Evolutionary conservation across 2,329 filamentous ascomycete genomes (phyloP).

Genomic region (Arthrobotrys musiformis): DNA sequence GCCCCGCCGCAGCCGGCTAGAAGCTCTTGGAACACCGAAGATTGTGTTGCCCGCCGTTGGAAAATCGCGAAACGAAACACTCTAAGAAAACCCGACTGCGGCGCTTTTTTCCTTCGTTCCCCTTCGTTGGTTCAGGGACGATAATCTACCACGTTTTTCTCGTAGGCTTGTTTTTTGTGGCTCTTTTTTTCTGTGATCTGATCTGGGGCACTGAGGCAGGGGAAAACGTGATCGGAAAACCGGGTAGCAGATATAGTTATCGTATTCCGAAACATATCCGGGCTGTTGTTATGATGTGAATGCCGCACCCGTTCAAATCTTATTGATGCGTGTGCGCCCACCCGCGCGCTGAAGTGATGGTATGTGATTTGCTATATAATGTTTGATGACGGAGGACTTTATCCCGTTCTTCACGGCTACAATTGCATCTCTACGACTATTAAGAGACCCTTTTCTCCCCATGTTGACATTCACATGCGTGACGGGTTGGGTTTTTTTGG

Average conservation of each 20-base stretch:
- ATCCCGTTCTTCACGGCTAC: conserved; percentile 15
- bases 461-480: conserved; percentile 37
- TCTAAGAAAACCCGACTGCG: conserved; percentile 37
- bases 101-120: conserved; percentile 10
- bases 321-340: neutral
- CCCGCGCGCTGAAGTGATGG: neutral
- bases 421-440: conserved; percentile 17
- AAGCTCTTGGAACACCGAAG: conserved; percentile 1
- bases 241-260: conserved; percentile 24
- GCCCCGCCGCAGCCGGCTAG: conserved; percentile 8
- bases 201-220: conserved; percentile 3
- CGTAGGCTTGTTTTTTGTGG: neutral
- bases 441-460: neutral
- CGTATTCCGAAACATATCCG: conserved; percentile 40
- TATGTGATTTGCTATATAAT: neutral
- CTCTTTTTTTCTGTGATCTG: neutral
- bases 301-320: conserved; percentile 16
- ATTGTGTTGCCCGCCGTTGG: conserved; percentile 26
- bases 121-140: conserved; percentile 14
- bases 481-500: no score
- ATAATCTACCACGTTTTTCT: conserved; percentile 35
- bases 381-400: conserved; percentile 19
- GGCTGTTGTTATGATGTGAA: conserved; percentile 12
- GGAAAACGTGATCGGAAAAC: conserved; percentile 32
- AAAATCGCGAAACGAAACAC: conserved; percentile 53